phyloP scores from a whole-genome alignment of 2,329 filamentous ascomycete genomes.

The Pestalotiopsis fici region DNA sequence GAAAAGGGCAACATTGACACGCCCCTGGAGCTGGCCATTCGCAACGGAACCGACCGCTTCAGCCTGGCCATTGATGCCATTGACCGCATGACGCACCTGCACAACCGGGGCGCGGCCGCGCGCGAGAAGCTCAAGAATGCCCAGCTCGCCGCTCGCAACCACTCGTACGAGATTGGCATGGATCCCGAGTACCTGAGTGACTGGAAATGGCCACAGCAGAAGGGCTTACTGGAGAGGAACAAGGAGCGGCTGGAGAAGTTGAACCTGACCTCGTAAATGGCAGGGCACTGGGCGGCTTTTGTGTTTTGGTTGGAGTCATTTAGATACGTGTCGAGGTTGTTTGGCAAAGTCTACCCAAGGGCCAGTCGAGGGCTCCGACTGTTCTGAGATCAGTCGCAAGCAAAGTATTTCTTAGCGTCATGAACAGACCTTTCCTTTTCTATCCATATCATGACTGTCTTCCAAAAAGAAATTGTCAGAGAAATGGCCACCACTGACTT shows the following conservation, averaged over 20 bases:
- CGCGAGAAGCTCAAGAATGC: constrained; percentile 65
- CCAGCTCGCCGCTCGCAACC: constrained; percentile 63
- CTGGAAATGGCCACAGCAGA: constrained; percentile 64
- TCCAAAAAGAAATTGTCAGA: too few species aligned
- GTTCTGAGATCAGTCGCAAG: too few species aligned
- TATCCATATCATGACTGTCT: too few species aligned
- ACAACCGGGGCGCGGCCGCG: constrained; percentile 63
- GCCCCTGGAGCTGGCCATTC: constrained; percentile 75
- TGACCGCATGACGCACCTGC: constrained; percentile 63
- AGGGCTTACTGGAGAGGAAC: constrained; percentile 36
- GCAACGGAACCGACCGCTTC: constrained; percentile 77
- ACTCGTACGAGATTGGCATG: constrained; percentile 70
- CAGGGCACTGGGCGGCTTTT: background rate
- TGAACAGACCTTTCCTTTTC: too few species aligned
- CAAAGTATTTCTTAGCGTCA: too few species aligned
- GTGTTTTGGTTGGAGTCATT: too few species aligned
- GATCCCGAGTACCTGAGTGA: constrained; percentile 67
- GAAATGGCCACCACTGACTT: too few species aligned
- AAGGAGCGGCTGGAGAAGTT: constrained; percentile 32
- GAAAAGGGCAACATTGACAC: constrained; percentile 88
- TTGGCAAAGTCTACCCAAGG: too few species aligned
- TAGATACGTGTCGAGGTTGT: background rate
- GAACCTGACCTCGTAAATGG: background rate
- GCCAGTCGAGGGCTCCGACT: too few species aligned
- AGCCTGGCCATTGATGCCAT: constrained; percentile 77